A percentile compares a stretch with the other conserved stretches of the same genome.
Conservation (phyloP, 495 filamentous ascomycete genomes). For the Elasticomyces elasticus region DNA sequence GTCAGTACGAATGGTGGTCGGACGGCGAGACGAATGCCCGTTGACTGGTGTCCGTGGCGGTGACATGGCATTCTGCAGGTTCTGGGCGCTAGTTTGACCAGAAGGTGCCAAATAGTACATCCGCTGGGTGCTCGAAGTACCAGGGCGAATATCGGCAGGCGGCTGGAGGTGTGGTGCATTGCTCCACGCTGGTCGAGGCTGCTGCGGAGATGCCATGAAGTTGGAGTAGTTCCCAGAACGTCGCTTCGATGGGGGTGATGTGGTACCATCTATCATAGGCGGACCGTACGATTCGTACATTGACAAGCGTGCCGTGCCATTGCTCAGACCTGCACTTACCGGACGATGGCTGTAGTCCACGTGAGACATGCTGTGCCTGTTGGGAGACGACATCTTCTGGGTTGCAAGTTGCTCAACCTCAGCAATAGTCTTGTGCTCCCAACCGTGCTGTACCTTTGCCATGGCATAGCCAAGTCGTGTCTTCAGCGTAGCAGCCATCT, state of each 20-base stretch:
- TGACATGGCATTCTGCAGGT: constrained; percentile 9
- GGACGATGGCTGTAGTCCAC: constrained; percentile 11
- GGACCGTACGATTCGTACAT: constrained; percentile 9
- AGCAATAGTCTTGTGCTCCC: constrained; percentile 58
- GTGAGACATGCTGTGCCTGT: constrained; percentile 24
- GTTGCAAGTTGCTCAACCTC: constrained; percentile 62
- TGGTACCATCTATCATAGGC: not conserved
- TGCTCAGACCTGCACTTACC: constrained; percentile 10
- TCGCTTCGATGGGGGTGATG: constrained; percentile 12
- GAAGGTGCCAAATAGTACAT: not conserved
- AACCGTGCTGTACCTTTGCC: constrained; percentile 80
- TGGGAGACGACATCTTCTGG: constrained; percentile 48
- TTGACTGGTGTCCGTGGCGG: constrained; percentile 17
- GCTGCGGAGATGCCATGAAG: not conserved
- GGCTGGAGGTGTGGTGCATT: constrained; percentile 12
- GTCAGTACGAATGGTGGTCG: constrained; percentile 18
- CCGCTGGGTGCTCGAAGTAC: not conserved
- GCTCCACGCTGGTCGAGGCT: not conserved
- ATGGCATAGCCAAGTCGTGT: constrained; percentile 79
- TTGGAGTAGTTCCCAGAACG: constrained; percentile 7
- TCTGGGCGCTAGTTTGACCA: not conserved
- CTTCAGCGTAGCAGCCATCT: constrained; percentile 69
- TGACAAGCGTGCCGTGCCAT: constrained; percentile 10
- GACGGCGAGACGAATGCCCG: constrained; percentile 2
- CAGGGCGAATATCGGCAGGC: constrained; percentile 14